These are phyloP conservation scores for Parastagonospora nodorum DNA, from an alignment of 2,329 filamentous ascomycete genomes.

Conservation along the genomic window DNA sequence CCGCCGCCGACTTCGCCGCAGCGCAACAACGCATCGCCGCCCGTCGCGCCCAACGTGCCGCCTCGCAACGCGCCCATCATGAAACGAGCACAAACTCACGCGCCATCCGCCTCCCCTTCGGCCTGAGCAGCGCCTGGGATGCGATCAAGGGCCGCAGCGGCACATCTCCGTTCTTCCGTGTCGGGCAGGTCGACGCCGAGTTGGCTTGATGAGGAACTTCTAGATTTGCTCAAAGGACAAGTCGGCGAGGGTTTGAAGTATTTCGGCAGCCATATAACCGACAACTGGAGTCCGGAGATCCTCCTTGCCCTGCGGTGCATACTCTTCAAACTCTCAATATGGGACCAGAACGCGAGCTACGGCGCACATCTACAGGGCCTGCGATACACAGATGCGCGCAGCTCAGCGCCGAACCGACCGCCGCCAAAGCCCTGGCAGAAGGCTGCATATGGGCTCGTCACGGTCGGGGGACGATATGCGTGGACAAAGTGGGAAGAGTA, in stretches of 20 bases:
- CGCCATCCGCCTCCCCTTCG: conserved; percentile 61
- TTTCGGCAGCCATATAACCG: conserved; percentile 74
- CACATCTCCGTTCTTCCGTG: conserved; percentile 83
- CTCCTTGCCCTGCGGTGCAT: conserved; percentile 74
- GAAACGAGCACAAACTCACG: conserved; percentile 52
- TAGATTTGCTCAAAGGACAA: conserved; percentile 83
- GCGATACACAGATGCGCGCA: conserved; percentile 83
- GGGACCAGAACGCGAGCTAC: conserved; percentile 96
- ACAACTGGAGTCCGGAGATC: conserved; percentile 89
- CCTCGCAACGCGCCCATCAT: conserved; percentile 59
- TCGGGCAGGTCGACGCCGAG: conserved; percentile 95
- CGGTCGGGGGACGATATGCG: conserved; percentile 83
- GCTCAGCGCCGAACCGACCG: conserved; percentile 56
- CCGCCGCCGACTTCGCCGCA: conserved; percentile 75
- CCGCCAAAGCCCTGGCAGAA: conserved; percentile 85
- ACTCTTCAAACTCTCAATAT: conserved; percentile 93
- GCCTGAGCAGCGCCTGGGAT: conserved; percentile 69
- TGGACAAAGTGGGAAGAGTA: conserved; percentile 94
- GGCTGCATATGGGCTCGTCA: conserved; percentile 78
- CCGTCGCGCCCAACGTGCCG: conserved; percentile 77
- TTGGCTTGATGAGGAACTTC: conserved; percentile 87
- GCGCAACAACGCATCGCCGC: conserved; percentile 86
- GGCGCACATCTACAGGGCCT: conserved; percentile 92
- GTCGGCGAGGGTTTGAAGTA: conserved; percentile 88
- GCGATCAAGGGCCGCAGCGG: conserved; percentile 74